Conservation (phyloP, 2,329 filamentous ascomycete species). For the Atkinsonella hypoxylon region DNA sequence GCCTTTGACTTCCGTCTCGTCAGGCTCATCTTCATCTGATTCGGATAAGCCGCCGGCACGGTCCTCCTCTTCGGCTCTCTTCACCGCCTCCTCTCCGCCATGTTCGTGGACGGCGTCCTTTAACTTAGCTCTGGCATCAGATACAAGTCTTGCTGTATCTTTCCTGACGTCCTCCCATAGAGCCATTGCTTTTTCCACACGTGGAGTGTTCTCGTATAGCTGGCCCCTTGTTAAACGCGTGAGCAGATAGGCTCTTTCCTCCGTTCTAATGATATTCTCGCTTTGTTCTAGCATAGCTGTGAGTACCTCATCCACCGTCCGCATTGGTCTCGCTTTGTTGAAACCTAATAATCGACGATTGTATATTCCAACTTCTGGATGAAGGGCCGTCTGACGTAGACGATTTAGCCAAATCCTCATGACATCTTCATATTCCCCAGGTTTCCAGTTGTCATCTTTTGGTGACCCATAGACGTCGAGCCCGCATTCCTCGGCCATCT, state of each 20-base stretch:
- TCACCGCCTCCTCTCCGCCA: slow-evolving; percentile 2
- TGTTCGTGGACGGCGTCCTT: slow-evolving; percentile 31
- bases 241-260: slow-evolving; percentile 56
- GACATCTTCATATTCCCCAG: slow-evolving; percentile 48
- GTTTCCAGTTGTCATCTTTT: slow-evolving; percentile 48
- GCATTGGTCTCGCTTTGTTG: slow-evolving; percentile 52
- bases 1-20: slow-evolving; percentile 20
- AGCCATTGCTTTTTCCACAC: slow-evolving; percentile 52
- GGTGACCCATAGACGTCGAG: slow-evolving; percentile 55
- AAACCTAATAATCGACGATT: slow-evolving; percentile 53
- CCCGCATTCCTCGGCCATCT: slow-evolving; percentile 61
- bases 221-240: slow-evolving; percentile 61
- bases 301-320: slow-evolving; percentile 77
- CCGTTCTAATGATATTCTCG: slow-evolving; percentile 50
- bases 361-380: slow-evolving; percentile 66
- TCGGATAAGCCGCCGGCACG: slow-evolving; percentile 14
- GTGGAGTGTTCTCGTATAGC: slow-evolving; percentile 61
- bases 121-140: slow-evolving; percentile 53
- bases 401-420: slow-evolving; percentile 74
- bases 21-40: slow-evolving; percentile 23
- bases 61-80: slow-evolving; percentile 4
- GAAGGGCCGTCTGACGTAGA: slow-evolving; percentile 71
- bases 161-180: slow-evolving; percentile 53
- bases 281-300: slow-evolving; percentile 86
- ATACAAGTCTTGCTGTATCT: slow-evolving; percentile 40